Evolutionary conservation across 768 basidiomycete genomes (phyloP), one percentile per base, ranked within the genome.

Genomic region (Russula foetens): DNA sequence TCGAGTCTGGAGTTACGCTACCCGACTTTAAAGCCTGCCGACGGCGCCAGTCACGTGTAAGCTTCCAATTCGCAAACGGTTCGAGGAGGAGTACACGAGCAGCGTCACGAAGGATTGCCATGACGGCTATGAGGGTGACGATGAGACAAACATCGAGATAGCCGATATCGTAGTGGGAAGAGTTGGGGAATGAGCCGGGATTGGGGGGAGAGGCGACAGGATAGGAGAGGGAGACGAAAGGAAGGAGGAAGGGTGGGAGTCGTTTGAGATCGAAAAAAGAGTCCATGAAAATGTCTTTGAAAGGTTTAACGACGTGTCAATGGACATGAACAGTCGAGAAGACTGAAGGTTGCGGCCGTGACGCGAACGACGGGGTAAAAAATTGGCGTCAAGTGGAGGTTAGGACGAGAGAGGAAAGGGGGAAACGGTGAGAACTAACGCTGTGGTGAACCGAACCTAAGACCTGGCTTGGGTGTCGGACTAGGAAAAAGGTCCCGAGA

Each of bases 51-150:
- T 86, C 77, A 58, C 80, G 79, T 43, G 77, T 74, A 62, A 97
- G 81, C 64, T 86, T 87, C 81, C 84, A 86, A 41, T 78, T 76
- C 19, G 90, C 94, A 57, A 97, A 83, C 11, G 94, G 92, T 69
- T 87, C 86, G 63, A 92, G 82, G 35, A 94, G 66, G 65, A 76
- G 78, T 23, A 94, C 72, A 67, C 97, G 84, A 43, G 84, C 72
- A 33, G 82, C 73, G 75, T 96, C 95, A 63, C 97, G 84, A 28
- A 92, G 72, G 54, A 93, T 67, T n/a, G 92, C 92, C 84, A 97
- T 93, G 66, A 86, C 75, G 15, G 87, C 81, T 59, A 97, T 90
- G 72, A 83, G 88, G n/a, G 85, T 81, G 57, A 93, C 73, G 59
- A 94, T 78, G 67, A 96, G 70, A 69, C 84, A 92, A n/a, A 80